phyloP scores from a whole-genome alignment of 2,329 filamentous ascomycete species.

The Graphilbum sp. region DNA sequence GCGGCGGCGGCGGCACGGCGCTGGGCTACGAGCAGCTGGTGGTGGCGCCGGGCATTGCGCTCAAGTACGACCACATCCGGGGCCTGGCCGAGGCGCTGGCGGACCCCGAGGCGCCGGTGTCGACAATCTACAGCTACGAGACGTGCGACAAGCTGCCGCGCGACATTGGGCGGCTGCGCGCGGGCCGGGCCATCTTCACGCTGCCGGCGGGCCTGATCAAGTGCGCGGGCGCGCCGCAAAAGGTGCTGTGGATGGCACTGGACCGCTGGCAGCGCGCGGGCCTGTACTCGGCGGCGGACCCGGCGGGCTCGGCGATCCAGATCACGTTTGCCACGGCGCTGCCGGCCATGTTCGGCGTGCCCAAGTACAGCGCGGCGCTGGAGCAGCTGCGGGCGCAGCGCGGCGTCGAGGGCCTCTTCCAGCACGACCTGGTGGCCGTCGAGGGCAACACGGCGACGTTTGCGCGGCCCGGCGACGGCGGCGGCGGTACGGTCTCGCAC shows the following conservation, averaged over 20 bases:
- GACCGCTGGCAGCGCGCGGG: constrained; percentile 40
- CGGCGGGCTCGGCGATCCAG: constrained; percentile 25
- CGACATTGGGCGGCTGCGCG: constrained; percentile 27
- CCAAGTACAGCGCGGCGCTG: constrained; percentile 39
- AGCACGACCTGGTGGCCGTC: constrained; percentile 37
- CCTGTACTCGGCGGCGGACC: constrained; percentile 25
- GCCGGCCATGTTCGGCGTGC: constrained; percentile 41
- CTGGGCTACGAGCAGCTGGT: constrained; percentile 48
- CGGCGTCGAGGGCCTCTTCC: constrained; percentile 40
- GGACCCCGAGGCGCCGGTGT: constrained; percentile 29
- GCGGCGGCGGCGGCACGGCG: constrained; percentile 34
- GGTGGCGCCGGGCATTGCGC: constrained; percentile 39
- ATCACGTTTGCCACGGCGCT: constrained; percentile 39
- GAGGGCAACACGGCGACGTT: constrained; percentile 33
- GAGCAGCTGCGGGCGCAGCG: constrained; percentile 36
- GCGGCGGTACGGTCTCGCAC: constrained; percentile 20
- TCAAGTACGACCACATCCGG: constrained; percentile 34
- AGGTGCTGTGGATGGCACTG: constrained; percentile 45
- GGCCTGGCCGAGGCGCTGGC: constrained; percentile 39
- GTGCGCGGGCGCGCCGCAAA: constrained; percentile 45
- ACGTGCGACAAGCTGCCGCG: constrained; percentile 35
- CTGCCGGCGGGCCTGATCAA: constrained; percentile 42
- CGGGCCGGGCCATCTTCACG: constrained; percentile 40
- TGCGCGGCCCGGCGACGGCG: constrained; percentile 14
- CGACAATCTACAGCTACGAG: constrained; percentile 41